Evolutionary conservation across 352 stramenopile genomes (phyloP).

Genomic region (Phytophthora fragariaefolia): DNA sequence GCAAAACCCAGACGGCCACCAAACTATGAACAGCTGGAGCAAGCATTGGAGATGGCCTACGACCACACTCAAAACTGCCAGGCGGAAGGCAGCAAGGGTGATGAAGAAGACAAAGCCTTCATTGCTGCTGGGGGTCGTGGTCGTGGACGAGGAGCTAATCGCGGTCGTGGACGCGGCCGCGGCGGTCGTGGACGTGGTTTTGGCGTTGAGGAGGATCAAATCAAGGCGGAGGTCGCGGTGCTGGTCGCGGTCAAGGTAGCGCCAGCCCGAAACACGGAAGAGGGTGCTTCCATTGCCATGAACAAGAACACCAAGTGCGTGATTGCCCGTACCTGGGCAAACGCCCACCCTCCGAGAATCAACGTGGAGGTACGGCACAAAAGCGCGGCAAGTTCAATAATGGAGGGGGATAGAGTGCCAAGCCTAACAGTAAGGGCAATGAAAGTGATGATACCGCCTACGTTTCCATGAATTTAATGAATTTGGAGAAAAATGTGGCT

Average conservation of each 20-base stretch:
- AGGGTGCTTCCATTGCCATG: too few relatives aligned
- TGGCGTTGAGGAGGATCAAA: neutral
- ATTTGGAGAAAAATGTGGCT: neutral
- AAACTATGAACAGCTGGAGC: constrained; percentile 16
- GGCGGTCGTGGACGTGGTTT: neutral
- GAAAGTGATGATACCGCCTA: constrained; percentile 9
- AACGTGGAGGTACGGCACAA: too few relatives aligned
- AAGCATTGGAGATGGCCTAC: constrained; percentile 1
- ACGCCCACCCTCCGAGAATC: too few relatives aligned
- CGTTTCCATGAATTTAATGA: neutral
- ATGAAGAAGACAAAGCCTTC: constrained; percentile 9
- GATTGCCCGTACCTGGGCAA: too few relatives aligned
- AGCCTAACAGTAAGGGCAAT: neutral
- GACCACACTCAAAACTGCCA: constrained; percentile 1
- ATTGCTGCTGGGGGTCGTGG: constrained; percentile 4
- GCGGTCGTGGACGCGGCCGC: neutral
- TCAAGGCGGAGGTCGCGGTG: neutral
- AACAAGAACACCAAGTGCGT: too few relatives aligned
- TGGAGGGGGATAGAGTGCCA: too few relatives aligned
- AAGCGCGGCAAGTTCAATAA: too few relatives aligned
- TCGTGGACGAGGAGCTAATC: neutral
- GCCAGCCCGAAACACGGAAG: too few relatives aligned
- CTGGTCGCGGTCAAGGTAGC: too few relatives aligned
- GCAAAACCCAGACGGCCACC: neutral
- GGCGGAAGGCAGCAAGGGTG: neutral